These are phyloP conservation scores for Dacryopinax primogenitus DNA, from an alignment of 768 basidiomycete genomes.

Conservation along the genomic window DNA sequence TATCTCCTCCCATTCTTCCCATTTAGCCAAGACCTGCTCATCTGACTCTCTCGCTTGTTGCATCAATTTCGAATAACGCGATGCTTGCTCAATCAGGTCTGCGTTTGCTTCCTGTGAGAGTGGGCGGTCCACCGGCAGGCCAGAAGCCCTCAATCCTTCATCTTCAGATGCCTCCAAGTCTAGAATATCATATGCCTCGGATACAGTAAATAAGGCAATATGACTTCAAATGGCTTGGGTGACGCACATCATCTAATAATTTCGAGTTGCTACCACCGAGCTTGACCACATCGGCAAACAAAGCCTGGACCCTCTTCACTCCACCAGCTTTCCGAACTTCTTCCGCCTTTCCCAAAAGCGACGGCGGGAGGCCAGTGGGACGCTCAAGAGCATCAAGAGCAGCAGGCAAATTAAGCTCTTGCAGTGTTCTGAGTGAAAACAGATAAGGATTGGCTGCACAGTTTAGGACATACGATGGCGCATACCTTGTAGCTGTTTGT, in stretches of 20 bases:
- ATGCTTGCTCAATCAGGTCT: slow-evolving; percentile 55
- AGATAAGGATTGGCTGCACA: too few species aligned
- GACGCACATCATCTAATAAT: slow-evolving; percentile 60
- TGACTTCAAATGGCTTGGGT: slow-evolving; percentile 9
- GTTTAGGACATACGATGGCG: slow-evolving; percentile 4
- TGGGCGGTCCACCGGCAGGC: slow-evolving; percentile 31
- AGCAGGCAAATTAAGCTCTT: slow-evolving; percentile 65
- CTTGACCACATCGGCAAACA: slow-evolving; percentile 57
- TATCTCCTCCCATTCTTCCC: slow-evolving; percentile 72
- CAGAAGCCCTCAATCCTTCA: slow-evolving; percentile 27
- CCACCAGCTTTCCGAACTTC: slow-evolving; percentile 73
- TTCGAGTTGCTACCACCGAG: slow-evolving; percentile 48
- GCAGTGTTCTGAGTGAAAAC: slow-evolving; percentile 52
- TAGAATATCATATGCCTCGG: slow-evolving; percentile 79
- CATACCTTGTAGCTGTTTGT: slow-evolving; percentile 41
- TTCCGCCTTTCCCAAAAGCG: slow-evolving; percentile 70
- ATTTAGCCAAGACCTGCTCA: slow-evolving; percentile 61
- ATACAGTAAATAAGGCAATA: background rate
- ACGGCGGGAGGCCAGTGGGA: slow-evolving; percentile 78
- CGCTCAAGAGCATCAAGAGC: slow-evolving; percentile 78
- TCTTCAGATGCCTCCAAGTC: slow-evolving; percentile 45
- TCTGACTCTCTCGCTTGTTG: slow-evolving; percentile 64
- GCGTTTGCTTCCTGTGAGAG: slow-evolving; percentile 71
- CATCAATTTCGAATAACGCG: slow-evolving; percentile 59
- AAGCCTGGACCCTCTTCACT: slow-evolving; percentile 51